A percentile compares a stretch with the other conserved stretches of the same genome.
Conservation (phyloP, 495 filamentous ascomycete genomes). For the Aspergillus affinis region DNA sequence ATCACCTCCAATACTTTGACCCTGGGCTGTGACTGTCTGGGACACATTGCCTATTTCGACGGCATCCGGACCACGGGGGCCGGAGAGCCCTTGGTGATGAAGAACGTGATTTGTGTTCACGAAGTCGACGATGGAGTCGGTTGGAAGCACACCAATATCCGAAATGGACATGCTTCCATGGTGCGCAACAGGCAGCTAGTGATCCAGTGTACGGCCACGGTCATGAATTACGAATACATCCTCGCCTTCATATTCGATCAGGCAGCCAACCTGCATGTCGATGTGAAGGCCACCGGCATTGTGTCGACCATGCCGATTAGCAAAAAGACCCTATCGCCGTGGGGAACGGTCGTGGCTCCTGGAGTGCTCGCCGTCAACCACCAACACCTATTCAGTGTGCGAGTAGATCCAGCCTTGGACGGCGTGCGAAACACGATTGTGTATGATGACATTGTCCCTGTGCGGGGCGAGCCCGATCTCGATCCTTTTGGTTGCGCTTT, state of each 20-base stretch:
- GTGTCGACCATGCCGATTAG: constrained; percentile 71
- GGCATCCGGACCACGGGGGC: constrained; percentile 44
- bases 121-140: constrained; percentile 59
- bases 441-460: constrained; percentile 63
- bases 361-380: constrained; percentile 70
- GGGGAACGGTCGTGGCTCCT: constrained; percentile 74
- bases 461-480: constrained; percentile 57
- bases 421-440: constrained; percentile 62
- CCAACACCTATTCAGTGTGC: constrained; percentile 80
- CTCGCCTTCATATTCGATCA: constrained; percentile 76
- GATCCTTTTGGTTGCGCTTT: constrained; percentile 76
- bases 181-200: constrained; percentile 51
- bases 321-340: constrained; percentile 43
- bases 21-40: constrained; percentile 59
- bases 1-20: constrained; percentile 56
- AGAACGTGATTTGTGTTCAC: constrained; percentile 55
- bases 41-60: constrained; percentile 55
- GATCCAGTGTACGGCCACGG: constrained; percentile 64
- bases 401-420: constrained; percentile 72
- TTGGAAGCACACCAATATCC: constrained; percentile 61
- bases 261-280: constrained; percentile 67
- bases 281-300: constrained; percentile 75
- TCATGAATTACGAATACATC: constrained; percentile 75
- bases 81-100: constrained; percentile 42
- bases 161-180: constrained; percentile 51